phyloP scores from a whole-genome alignment of 208 protist species.

The Wallacemonas sp. region DNA sequence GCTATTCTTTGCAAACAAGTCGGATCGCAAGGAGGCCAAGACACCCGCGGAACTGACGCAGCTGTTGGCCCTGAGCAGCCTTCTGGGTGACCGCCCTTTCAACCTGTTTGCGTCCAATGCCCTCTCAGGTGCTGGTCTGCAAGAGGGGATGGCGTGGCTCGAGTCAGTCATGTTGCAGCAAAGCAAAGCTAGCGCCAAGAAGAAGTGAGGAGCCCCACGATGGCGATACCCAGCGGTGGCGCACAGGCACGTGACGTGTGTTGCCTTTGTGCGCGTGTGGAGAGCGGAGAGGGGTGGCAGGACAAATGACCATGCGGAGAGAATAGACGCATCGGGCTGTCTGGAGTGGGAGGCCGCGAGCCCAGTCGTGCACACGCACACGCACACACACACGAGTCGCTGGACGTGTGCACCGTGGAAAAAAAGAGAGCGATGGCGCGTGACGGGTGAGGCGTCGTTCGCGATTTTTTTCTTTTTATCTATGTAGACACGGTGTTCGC shows the following conservation, averaged over 20 bases:
- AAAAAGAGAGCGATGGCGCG: too few relatives aligned
- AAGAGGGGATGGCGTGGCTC: constrained; percentile 78
- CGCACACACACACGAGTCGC: too few relatives aligned
- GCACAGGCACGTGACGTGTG: too few relatives aligned
- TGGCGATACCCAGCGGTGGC: too few relatives aligned
- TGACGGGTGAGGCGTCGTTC: too few relatives aligned
- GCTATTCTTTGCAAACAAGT: constrained; percentile 92
- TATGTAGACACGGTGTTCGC: too few relatives aligned
- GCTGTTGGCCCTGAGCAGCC: constrained; percentile 61
- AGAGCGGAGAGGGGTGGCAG: neutral
- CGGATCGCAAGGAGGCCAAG: constrained; percentile 86
- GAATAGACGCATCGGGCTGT: too few relatives aligned
- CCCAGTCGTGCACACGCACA: too few relatives aligned
- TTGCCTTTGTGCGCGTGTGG: too few relatives aligned
- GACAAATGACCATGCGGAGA: neutral
- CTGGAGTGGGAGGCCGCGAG: too few relatives aligned
- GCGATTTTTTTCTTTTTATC: too few relatives aligned
- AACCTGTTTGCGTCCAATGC: constrained; percentile 86
- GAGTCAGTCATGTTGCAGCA: constrained; percentile 40
- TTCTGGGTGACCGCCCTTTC: constrained; percentile 74
- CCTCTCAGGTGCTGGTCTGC: constrained; percentile 52
- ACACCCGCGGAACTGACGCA: constrained; percentile 77
- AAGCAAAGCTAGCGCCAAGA: constrained; percentile 27
- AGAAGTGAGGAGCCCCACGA: constrained; percentile 17
- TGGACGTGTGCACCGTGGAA: too few relatives aligned